These are phyloP conservation scores for Rhytidiadelphus loreus DNA, from an alignment of 225 moss, liverwort and hornwort species.

Conservation along the genomic window DNA sequence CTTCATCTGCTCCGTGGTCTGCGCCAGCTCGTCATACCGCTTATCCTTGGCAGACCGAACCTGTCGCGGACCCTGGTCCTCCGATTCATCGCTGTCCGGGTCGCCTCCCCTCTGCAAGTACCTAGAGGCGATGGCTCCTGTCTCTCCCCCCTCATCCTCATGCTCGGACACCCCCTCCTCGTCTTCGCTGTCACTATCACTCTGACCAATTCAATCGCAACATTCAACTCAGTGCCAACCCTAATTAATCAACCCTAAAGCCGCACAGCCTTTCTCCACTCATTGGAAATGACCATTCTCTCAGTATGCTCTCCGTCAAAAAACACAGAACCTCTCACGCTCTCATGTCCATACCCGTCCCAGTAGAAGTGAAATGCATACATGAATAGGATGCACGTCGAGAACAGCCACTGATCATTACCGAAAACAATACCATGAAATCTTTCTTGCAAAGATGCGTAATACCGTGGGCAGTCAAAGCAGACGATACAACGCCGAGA, in stretches of 20 bases:
- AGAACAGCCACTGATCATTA: neutral
- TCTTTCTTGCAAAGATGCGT: neutral
- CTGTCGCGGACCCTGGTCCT: constrained; percentile 61
- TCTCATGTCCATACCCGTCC: neutral
- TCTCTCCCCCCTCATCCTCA: constrained; percentile 11
- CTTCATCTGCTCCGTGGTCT: constrained; percentile 87
- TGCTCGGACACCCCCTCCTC: constrained; percentile 11
- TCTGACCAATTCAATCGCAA: neutral
- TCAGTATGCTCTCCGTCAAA: neutral
- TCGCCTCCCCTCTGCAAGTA: constrained; percentile 17
- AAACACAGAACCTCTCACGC: neutral
- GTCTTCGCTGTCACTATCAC: constrained; percentile 18
- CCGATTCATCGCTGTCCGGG: constrained; percentile 77
- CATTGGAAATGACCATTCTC: neutral
- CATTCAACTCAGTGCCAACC: neutral
- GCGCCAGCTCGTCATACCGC: constrained; percentile 81
- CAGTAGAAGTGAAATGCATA: neutral
- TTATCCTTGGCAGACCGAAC: constrained; percentile 94
- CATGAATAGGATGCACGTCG: neutral
- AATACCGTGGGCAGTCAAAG: neutral
- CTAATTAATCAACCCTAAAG: neutral
- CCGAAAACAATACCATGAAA: neutral
- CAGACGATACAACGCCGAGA: neutral
- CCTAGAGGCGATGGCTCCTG: constrained; percentile 2
- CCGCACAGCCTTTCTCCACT: neutral